Percentiles rank a stretch among this genome's conserved stretches.
Evolutionary conservation across 2,329 filamentous ascomycete genomes (phyloP).

Genomic region (Madurella fahalii): DNA sequence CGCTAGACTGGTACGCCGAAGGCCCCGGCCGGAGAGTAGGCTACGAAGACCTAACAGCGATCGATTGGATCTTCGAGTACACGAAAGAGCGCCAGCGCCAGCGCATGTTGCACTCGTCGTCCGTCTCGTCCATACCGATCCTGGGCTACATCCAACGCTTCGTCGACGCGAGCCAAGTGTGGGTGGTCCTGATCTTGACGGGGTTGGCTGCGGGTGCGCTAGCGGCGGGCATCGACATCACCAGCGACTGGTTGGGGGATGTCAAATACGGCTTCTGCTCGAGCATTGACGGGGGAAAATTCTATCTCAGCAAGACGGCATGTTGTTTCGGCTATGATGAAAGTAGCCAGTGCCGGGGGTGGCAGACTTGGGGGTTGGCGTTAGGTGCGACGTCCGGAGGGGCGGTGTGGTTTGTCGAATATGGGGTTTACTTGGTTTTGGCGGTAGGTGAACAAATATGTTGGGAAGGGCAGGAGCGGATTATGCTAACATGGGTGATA

Average conservation of each 20-base stretch:
- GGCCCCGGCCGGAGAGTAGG: constrained; percentile 84
- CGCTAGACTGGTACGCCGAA: constrained; percentile 82
- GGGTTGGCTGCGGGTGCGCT: constrained; percentile 79
- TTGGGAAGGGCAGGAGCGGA: neutral
- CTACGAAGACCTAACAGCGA: constrained; percentile 94
- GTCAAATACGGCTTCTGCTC: constrained; percentile 87
- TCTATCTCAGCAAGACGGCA: constrained; percentile 87
- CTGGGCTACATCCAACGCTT: constrained; percentile 69
- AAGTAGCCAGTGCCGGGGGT: constrained; percentile 75
- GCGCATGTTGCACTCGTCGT: constrained; percentile 58
- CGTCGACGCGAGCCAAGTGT: constrained; percentile 83
- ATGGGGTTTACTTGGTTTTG: constrained; percentile 79
- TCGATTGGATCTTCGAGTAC: constrained; percentile 99
- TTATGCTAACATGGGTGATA: constrained; percentile 31
- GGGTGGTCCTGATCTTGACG: constrained; percentile 81
- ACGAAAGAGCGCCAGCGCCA: constrained; percentile 89
- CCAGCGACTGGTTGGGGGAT: constrained; percentile 89
- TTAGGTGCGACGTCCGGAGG: constrained; percentile 61
- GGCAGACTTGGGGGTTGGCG: constrained; percentile 79
- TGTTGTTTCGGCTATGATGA: constrained; percentile 92
- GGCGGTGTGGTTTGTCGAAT: constrained; percentile 79
- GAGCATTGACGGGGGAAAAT: constrained; percentile 72
- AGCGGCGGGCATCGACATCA: constrained; percentile 84
- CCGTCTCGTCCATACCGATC: constrained; percentile 57
- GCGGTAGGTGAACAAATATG: constrained; percentile 56